Conservation (phyloP, 805 yeast genomes). For the Tetrapisispora iriomotensis region DNA sequence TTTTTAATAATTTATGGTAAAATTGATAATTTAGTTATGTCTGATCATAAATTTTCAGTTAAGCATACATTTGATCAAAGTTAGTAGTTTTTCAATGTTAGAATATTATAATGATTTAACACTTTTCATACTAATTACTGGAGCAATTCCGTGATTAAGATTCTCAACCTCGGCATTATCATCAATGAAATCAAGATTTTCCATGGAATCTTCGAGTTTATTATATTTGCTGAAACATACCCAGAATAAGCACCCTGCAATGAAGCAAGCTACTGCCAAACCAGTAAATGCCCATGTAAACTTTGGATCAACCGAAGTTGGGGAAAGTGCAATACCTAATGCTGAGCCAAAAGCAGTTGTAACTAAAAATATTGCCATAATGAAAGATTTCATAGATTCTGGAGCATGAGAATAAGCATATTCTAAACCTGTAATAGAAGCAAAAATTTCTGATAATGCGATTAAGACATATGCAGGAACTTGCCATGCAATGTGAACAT, state of each 20-base stretch:
- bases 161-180: background rate
- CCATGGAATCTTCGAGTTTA: slow-evolving; percentile 46
- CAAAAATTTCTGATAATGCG: slow-evolving; percentile 68
- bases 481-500: slow-evolving; percentile 61
- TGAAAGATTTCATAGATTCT: slow-evolving; percentile 36
- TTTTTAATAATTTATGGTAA: too few species aligned
- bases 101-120: slow-evolving; percentile 10
- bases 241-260: slow-evolving; percentile 60
- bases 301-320: slow-evolving; percentile 60
- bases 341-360: slow-evolving; percentile 72
- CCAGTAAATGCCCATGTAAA: slow-evolving; percentile 61
- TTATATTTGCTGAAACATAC: slow-evolving; percentile 45
- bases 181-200: slow-evolving; percentile 36
- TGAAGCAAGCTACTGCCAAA: slow-evolving; percentile 46
- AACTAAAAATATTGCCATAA: slow-evolving; percentile 47
- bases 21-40: too few species aligned
- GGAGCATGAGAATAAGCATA: slow-evolving; percentile 82
- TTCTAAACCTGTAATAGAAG: slow-evolving; percentile 73
- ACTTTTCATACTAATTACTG: slow-evolving; percentile 21
- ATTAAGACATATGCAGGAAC: slow-evolving; percentile 58
- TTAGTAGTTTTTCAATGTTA: too few species aligned
- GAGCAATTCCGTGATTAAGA: slow-evolving; percentile 28
- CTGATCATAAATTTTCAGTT: too few species aligned
- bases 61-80: too few species aligned
- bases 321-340: slow-evolving; percentile 59